Evolutionary conservation across 768 basidiomycete genomes (phyloP), one percentile per base, ranked within the genome.

Genomic region (Podaxis carcinomalis): DNA sequence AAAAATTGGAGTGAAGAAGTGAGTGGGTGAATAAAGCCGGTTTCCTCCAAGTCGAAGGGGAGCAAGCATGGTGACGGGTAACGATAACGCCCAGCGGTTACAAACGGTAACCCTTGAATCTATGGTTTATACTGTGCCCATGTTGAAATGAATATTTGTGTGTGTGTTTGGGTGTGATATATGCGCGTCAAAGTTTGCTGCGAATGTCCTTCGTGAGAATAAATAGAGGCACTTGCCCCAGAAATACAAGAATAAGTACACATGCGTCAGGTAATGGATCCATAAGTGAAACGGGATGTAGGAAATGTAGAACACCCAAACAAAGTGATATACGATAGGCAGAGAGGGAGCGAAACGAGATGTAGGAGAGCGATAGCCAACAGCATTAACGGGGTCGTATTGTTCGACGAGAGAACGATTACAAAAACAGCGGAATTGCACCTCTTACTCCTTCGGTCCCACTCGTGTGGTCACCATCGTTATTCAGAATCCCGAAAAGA

Each of bases 371-470:
- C 25, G 11, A 23, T 23, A 14, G 11, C 23, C 21, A 21, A 49
- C 10, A 49, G 21, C 4, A n/a, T 16, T 19, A 44, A 19, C 14
- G 42, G 19, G 42, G 6, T 44, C 5, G n/a, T 14, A 44, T 44
- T 44, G 42, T 44, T 44, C 42, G 7, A 44, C 42, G n/a, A 44
- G 19, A 44, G 19, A 16, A 19, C 42, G 19, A 37, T 71, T 64
- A 82, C 14, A 76, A 77, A 68, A 79, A 81, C 16, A 81, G 70
- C 58, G 75, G 74, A 61, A 82, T 73, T 27, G 77, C 78, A 7
- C 80, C 79, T 63, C 76, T 72, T 4, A 70, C 67, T 37, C 59
- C 51, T 27, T 52, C 50, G 14, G 16, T 28, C 16, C 21, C 32
- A 21, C 44, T 23, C 16, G 28, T 13, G 7, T 1, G 27, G 14